Conservation (phyloP, 306 rosid genomes). For the Pyrus bretschneideri region DNA sequence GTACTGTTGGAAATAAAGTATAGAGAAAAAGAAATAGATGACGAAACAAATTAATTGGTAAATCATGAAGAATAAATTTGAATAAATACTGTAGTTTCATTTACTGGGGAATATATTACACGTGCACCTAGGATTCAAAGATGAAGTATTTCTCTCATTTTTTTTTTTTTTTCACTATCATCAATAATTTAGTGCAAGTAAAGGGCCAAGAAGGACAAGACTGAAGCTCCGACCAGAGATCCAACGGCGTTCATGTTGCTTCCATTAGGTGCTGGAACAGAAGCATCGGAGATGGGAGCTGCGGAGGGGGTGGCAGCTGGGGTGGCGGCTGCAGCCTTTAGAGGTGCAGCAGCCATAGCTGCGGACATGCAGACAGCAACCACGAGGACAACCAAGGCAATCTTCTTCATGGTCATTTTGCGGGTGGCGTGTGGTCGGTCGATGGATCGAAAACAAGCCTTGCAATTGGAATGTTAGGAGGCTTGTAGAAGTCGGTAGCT, state of each 20-base stretch:
- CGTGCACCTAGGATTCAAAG: not conserved
- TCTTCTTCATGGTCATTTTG: constrained; percentile 16
- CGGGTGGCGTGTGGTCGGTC: not conserved
- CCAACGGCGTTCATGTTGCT: not conserved
- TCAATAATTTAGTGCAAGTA: constrained; percentile 1
- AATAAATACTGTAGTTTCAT: not conserved
- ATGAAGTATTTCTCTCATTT: too few species aligned
- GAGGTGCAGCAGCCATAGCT: not conserved
- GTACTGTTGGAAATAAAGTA: too few species aligned
- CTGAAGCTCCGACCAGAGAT: constrained; percentile 9
- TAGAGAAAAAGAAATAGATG: too few species aligned
- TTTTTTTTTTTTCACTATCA: not conserved
- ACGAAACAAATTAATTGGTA: too few species aligned
- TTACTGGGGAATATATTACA: not conserved
- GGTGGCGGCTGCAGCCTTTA: not conserved
- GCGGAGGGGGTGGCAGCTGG: not conserved
- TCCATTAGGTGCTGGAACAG: not conserved
- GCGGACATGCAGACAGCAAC: constrained; percentile 10
- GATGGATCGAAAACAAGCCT: not conserved
- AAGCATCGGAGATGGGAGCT: not conserved
- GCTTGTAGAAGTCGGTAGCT: not conserved
- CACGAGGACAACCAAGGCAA: constrained; percentile 1
- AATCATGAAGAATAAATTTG: too few species aligned
- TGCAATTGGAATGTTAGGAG: not conserved
- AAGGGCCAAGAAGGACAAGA: constrained; percentile 9